Base-by-base conservation (phyloP, 257 asterid genomes). In the Leonotis leonurus region DNA sequence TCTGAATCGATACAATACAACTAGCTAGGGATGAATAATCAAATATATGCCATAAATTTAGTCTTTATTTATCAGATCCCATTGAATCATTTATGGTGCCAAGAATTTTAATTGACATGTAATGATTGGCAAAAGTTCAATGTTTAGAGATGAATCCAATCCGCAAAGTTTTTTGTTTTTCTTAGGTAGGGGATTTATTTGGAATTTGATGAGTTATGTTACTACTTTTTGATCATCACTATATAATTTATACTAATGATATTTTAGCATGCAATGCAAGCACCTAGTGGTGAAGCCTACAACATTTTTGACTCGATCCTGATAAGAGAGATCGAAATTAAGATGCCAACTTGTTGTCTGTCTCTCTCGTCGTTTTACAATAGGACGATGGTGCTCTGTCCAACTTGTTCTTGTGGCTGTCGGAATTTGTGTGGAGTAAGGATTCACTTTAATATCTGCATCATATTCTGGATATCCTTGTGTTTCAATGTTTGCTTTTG, bases 331-430 rank as follows among this genome's bases (percentile, higher is more conserved):
- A 83, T 64, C 81, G 67, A 60, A n/a, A n/a, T n/a, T n/a, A 68
- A 63, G 71, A 60, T 75, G 8, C 80, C 85, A 0, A 70, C 73
- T 3, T 79, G 85, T 49, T 82, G 85, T 16, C 85, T 82, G 46
- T 82, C 88, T 1, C 56, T 82, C 39, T 79, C 88, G 6, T 71
- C 89, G 24, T 82, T 75, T 64, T 82, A 82, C 57, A 79, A 24
- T 20, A 40, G 53, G 18, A 51, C 50, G 0, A 77, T 82, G 36
- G 73, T 80, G 37, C 12, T 20, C 22, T 82, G 89, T 52, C 80
- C 85, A 1, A 75, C 81, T 52, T 77, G 85, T 41, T 49, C 83
- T 29, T 82, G 89, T 73, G 85, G 82, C 59, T 75, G 83, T 52
- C 69, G 52, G 25, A 12, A 66, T 21, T 25, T 78, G 83, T 32